These are phyloP conservation scores for Colletotrichum sansevieriae DNA, from an alignment of 2,329 filamentous ascomycete species.

Conservation along the genomic window DNA sequence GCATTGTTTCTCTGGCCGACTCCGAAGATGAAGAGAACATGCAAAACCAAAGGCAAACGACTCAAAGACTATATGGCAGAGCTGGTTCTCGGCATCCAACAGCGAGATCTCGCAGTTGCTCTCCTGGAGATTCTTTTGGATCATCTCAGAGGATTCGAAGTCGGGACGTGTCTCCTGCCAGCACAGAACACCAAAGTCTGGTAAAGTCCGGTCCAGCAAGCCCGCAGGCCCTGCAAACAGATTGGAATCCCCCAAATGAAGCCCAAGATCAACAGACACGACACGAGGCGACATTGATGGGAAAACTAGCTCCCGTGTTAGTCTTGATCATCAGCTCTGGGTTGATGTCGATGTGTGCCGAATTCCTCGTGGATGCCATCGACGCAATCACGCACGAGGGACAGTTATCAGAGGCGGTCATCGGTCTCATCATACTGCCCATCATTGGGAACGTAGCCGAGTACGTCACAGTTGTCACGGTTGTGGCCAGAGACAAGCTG, in stretches of 20 bases:
- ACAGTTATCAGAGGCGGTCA: slow-evolving; percentile 68
- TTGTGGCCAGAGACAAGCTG: slow-evolving; percentile 71
- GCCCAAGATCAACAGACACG: fast-evolving
- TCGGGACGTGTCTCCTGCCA: slow-evolving; percentile 43
- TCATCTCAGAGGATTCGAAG: background rate
- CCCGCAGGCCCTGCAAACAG: slow-evolving; percentile 39
- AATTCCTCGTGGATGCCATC: slow-evolving; percentile 72
- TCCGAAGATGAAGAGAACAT: slow-evolving; percentile 19
- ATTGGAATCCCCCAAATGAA: slow-evolving; percentile 4
- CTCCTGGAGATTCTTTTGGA: background rate
- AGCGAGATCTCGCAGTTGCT: slow-evolving; percentile 44
- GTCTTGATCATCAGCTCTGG: slow-evolving; percentile 66
- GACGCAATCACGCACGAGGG: slow-evolving; percentile 64
- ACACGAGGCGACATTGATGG: background rate
- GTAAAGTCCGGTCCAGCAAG: slow-evolving; percentile 44
- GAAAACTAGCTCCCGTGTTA: slow-evolving; percentile 58
- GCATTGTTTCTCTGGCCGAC: background rate
- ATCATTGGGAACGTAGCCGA: slow-evolving; percentile 74
- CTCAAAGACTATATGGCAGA: background rate
- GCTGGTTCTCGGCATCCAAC: slow-evolving; percentile 43
- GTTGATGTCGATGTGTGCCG: slow-evolving; percentile 70
- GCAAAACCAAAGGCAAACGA: background rate
- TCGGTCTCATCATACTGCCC: slow-evolving; percentile 72
- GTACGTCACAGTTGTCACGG: slow-evolving; percentile 72
- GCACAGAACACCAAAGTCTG: slow-evolving; percentile 32